Conservation (phyloP, 1,284 basidiomycete species). For the Paramarasmius palmivorus region DNA sequence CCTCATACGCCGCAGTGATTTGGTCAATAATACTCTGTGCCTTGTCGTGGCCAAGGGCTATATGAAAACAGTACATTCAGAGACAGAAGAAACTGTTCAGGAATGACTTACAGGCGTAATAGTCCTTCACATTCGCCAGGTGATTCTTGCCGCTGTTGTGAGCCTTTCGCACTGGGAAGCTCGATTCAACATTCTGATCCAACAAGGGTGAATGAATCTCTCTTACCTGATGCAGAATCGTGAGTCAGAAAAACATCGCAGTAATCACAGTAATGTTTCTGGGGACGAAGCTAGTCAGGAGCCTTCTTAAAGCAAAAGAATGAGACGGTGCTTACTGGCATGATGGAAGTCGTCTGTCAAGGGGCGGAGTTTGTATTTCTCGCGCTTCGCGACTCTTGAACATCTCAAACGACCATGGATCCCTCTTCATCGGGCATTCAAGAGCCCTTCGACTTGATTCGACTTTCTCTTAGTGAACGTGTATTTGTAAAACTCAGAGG, state of each 20-base stretch:
- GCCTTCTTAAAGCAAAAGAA: slow-evolving; percentile 3
- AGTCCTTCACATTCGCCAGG: slow-evolving; percentile 93
- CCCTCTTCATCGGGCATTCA: slow-evolving; percentile 77
- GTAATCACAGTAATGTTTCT: slow-evolving; percentile 93
- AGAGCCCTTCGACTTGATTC: slow-evolving; percentile 98
- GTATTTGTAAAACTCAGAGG: slow-evolving; percentile 96
- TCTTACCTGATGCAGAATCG: slow-evolving; percentile 81
- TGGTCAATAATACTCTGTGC: slow-evolving; percentile 96
- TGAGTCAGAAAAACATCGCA: slow-evolving; percentile 91
- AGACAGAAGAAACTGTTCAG: slow-evolving; percentile 6
- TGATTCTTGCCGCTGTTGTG: slow-evolving; percentile 98
- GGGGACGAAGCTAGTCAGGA: slow-evolving; percentile 11
- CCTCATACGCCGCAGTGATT: slow-evolving; percentile 88
- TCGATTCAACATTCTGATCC: slow-evolving; percentile 18
- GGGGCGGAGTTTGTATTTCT: slow-evolving; percentile 22
- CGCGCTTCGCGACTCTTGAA: slow-evolving; percentile 1
- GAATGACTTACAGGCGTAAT: slow-evolving; percentile 81
- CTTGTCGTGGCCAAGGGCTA: slow-evolving; percentile 93
- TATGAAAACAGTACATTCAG: slow-evolving; percentile 13
- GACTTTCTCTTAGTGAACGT: slow-evolving; percentile 93
- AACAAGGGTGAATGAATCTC: slow-evolving; percentile 7
- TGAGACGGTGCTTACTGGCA: slow-evolving; percentile 48
- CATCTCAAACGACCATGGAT: slow-evolving; percentile 52
- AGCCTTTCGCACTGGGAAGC: slow-evolving; percentile 83
- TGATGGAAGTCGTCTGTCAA: slow-evolving; percentile 26